Conservation (phyloP, 306 rosid genomes). For the Carpinus viminea region DNA sequence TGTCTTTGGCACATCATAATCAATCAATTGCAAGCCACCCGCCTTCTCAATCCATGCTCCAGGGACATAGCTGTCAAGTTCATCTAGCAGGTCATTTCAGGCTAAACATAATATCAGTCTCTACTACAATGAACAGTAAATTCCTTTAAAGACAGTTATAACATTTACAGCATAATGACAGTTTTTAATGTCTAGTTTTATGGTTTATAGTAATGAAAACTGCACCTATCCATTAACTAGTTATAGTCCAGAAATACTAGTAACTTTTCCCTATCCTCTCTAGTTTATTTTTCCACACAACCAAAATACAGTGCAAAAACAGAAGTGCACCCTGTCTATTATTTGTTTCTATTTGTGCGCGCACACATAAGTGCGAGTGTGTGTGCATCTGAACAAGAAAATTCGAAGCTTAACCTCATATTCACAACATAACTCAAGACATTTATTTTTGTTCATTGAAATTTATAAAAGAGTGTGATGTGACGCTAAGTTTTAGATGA, state of each 20-base stretch:
- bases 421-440: conserved; percentile 11
- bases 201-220: background rate
- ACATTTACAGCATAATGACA: background rate
- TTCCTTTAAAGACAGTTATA: background rate
- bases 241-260: background rate
- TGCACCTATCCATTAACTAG: background rate
- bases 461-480: background rate
- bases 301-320: background rate
- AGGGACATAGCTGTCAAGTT: conserved; percentile 63
- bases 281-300: background rate
- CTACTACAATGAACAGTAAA: background rate
- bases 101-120: conserved; percentile 13
- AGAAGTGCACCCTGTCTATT: background rate
- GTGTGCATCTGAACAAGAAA: background rate
- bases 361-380: too few relatives aligned
- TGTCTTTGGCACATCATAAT: conserved; percentile 76
- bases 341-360: background rate
- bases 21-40: conserved; percentile 43
- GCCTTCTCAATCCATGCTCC: conserved; percentile 69
- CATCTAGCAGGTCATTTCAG: conserved; percentile 26
- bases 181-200: background rate
- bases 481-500: background rate
- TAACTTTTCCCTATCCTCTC: background rate
- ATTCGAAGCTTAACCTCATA: conserved; percentile 20
- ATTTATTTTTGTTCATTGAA: background rate